These are phyloP conservation scores for Saccharomyces hybrid DNA, from an alignment of 1,139 yeast species.

Conservation along the genomic window DNA sequence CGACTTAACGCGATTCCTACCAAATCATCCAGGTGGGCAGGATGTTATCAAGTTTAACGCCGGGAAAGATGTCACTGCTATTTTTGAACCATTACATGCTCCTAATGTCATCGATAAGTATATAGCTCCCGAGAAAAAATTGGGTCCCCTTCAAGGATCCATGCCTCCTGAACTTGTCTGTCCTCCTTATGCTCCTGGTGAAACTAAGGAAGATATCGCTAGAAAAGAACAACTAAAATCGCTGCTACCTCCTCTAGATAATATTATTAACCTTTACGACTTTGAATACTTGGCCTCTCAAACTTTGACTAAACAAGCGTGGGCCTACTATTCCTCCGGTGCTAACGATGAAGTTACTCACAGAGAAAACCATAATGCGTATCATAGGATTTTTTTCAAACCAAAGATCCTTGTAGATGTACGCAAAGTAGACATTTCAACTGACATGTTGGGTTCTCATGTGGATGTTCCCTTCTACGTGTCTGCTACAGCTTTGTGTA, in stretches of 20 bases:
- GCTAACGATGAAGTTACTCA: conserved; percentile 86
- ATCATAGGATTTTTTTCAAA: conserved; percentile 76
- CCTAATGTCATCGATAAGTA: conserved; percentile 60
- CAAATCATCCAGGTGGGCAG: conserved; percentile 86
- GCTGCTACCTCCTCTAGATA: conserved; percentile 32
- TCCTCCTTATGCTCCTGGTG: conserved; percentile 31
- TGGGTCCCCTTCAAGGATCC: conserved; percentile 36
- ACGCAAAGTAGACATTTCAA: conserved; percentile 42
- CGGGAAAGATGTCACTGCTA: conserved; percentile 85
- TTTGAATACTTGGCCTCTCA: conserved; percentile 80
- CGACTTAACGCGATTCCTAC: conserved; percentile 70
- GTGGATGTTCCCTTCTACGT: conserved; percentile 64
- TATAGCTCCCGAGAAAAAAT: conserved; percentile 38
- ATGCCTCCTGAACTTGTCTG: conserved; percentile 26
- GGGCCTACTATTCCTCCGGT: conserved; percentile 91
- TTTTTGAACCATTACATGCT: conserved; percentile 83
- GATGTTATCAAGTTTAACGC: conserved; percentile 67
- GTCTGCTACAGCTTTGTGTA: conserved; percentile 75
- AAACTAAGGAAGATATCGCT: conserved; percentile 47
- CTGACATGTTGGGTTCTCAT: conserved; percentile 46
- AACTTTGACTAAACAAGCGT: conserved; percentile 66
- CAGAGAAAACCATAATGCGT: conserved; percentile 84
- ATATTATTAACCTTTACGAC: conserved; percentile 29
- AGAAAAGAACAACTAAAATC: conserved; percentile 44
- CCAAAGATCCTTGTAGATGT: conserved; percentile 69